Evolutionary conservation across 2,329 filamentous ascomycete species (phyloP).

Genomic region (Leptodontidium sp.): DNA sequence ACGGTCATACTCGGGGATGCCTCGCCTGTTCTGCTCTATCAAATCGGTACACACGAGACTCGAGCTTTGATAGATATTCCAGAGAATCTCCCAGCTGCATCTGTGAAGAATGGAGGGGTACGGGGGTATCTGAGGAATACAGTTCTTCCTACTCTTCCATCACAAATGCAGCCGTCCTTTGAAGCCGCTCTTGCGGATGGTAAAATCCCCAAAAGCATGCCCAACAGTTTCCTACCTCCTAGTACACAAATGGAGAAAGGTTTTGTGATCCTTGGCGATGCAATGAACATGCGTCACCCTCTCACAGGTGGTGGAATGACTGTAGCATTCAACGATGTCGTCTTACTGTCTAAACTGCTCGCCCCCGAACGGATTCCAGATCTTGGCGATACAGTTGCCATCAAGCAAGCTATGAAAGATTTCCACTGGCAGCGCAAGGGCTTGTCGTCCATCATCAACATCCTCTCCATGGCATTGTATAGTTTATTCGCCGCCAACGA

Average conservation of each 20-base stretch:
- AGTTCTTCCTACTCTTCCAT: conserved; percentile 80
- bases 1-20: conserved; percentile 86
- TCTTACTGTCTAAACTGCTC: conserved; percentile 78
- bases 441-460: conserved; percentile 90
- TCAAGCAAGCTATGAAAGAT: conserved; percentile 68
- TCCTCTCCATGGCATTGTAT: conserved; percentile 95
- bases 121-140: conserved; percentile 83
- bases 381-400: conserved; percentile 71
- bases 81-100: conserved; percentile 76
- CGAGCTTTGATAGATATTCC: conserved; percentile 90
- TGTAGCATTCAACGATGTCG: conserved; percentile 91
- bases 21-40: conserved; percentile 88
- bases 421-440: conserved; percentile 92
- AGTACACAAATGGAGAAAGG: conserved; percentile 74
- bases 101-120: conserved; percentile 79
- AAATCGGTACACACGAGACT: conserved; percentile 95
- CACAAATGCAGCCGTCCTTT: conserved; percentile 76
- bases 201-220: conserved; percentile 84
- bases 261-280: conserved; percentile 86
- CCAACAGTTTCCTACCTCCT: conserved; percentile 91
- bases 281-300: conserved; percentile 99
- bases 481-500: conserved; percentile 88
- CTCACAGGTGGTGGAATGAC: conserved; percentile 98
- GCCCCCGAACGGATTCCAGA: conserved; percentile 72
- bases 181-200: conserved; percentile 78